Conservation (phyloP, 192 early-diverging fungal genomes). For the Podila minutissima region DNA sequence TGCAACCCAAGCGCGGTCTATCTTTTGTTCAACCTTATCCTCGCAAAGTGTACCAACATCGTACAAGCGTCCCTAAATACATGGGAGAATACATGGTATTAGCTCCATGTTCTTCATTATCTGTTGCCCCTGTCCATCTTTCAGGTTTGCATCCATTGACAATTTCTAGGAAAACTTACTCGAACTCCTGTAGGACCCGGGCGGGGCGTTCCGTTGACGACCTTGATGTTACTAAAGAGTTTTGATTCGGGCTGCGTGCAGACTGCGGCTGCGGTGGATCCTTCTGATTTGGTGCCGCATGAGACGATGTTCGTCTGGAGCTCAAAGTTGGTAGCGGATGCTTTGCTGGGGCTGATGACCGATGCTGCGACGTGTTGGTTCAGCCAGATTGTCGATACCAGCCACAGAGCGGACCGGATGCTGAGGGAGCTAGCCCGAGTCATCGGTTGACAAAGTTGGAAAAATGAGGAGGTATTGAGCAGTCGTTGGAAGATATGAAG, state of each 20-base stretch:
- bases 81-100: background rate
- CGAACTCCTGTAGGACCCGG: slow-evolving; percentile 29
- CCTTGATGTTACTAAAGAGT: slow-evolving; percentile 20
- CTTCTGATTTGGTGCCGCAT: background rate
- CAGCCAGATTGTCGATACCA: background rate
- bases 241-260: slow-evolving; percentile 21
- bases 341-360: slow-evolving; percentile 1
- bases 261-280: background rate
- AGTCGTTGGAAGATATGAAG: no score
- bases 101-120: background rate
- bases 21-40: slow-evolving; percentile 20
- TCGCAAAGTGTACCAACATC: slow-evolving; percentile 39
- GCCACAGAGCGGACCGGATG: background rate
- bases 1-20: slow-evolving; percentile 42
- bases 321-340: slow-evolving; percentile 16
- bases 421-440: background rate
- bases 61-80: slow-evolving; percentile 28
- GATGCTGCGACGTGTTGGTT: background rate
- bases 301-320: slow-evolving; percentile 38
- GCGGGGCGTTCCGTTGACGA: slow-evolving; percentile 31
- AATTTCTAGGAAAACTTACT: slow-evolving; percentile 5
- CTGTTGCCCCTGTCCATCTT: background rate
- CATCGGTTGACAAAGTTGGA: background rate
- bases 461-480: no score
- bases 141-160: background rate